Evolutionary conservation across 768 basidiomycete genomes (phyloP).

Genomic region (Pleurotus pulmonarius): DNA sequence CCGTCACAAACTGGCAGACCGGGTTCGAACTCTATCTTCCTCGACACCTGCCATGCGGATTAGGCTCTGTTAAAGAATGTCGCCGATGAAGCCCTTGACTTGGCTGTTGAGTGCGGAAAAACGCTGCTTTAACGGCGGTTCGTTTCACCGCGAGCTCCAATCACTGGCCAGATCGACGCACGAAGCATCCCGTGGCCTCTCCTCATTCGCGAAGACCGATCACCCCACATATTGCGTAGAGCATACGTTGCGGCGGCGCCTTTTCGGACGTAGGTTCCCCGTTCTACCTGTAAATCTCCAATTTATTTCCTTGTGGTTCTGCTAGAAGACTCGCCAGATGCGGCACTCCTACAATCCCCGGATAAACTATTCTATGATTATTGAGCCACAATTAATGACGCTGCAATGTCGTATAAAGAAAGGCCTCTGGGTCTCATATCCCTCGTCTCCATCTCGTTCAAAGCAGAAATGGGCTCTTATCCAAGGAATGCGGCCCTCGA

Average conservation of each 20-base stretch:
- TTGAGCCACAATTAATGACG: background rate
- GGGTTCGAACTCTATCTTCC: slow-evolving; percentile 2
- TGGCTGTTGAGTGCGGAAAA: background rate
- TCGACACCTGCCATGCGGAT: background rate
- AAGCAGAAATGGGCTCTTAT: slow-evolving; percentile 74
- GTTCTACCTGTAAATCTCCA: slow-evolving; percentile 1
- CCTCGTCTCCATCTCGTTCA: slow-evolving; percentile 39
- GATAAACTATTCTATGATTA: background rate
- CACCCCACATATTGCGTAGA: background rate
- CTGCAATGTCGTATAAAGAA: slow-evolving; percentile 10
- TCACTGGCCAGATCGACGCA: background rate
- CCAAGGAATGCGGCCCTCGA: slow-evolving; percentile 28
- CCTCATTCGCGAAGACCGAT: slow-evolving; percentile 2
- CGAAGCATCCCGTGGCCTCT: background rate
- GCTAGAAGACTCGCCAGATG: background rate
- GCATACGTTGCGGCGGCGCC: background rate
- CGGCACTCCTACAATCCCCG: background rate
- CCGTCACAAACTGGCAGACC: background rate
- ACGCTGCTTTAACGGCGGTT: slow-evolving; percentile 7
- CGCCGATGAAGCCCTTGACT: background rate
- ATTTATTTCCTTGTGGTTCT: background rate
- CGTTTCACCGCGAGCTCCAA: background rate
- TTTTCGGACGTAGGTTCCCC: background rate
- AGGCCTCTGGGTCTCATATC: background rate
- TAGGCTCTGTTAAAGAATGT: background rate